Base-by-base conservation (phyloP, 2,329 filamentous ascomycete species). In the Hymenoscyphus albidus region DNA sequence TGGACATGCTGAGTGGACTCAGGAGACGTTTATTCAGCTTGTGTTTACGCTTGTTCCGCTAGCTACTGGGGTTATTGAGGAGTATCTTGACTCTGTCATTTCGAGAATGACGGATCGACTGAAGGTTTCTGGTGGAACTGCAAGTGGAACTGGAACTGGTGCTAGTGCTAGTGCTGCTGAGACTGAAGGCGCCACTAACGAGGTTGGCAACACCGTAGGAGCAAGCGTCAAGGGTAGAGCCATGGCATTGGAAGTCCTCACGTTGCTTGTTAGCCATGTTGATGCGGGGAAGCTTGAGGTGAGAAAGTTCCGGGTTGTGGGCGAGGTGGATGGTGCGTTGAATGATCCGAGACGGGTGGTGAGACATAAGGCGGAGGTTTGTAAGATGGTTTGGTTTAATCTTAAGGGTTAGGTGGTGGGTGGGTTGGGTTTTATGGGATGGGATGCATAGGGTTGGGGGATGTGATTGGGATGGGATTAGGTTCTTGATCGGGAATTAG, bases 161-260 rank as follows among this genome's bases (percentile, higher is more conserved):
- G 35, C 35, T 35, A 35, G 35, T 35, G 35, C 35, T 35, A 35
- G 35, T 35, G 9, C 35, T 10, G 9, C 2, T 35, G 9, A 6
- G 6, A 35, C 5, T 35, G 35, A 35, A 35, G 5, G 6, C 5
- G 4, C 5, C 35, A 4, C 9, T 1, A 10, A 35, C 9, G 9
- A 35, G 9, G 35, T 35, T 1, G 71, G 70, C 1, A 72, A 71
- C 59, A 62, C 35, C 1, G 6, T 35, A 7, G 65, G 59, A n/a
- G 62, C 69, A 5, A 55, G 63, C 3, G 71, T 70, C 48, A 68
- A 73, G 58, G 63, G 64, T 0, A 5, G 44, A 51, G 44, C 18
- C 0, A 66, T 69, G 22, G 74, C 74, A 12, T 48, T 74, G n/a
- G 70, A 74, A n/a, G 70, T 74, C 14, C 57, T 76, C 4, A 65